phyloP scores from a whole-genome alignment of 495 filamentous ascomycete species.

The Cudoniella acicularis region DNA sequence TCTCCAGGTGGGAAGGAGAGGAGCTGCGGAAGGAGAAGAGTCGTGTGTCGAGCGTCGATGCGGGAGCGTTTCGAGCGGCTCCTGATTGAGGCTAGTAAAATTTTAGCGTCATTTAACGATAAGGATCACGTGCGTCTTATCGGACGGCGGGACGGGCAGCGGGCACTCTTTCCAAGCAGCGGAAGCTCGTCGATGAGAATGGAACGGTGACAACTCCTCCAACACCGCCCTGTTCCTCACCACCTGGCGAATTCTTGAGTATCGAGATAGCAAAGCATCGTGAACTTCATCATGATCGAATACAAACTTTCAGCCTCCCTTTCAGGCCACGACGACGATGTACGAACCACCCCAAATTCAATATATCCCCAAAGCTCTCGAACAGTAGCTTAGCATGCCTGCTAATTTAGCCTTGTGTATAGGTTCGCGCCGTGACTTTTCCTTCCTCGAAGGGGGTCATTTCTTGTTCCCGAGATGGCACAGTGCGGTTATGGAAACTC shows the following conservation, averaged over 20 bases:
- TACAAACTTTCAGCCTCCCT: slow-evolving; percentile 84
- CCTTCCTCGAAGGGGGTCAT: slow-evolving; percentile 67
- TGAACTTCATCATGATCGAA: slow-evolving; percentile 38
- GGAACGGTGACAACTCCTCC: background rate
- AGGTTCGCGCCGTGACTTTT: slow-evolving; percentile 90
- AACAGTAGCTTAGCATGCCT: slow-evolving; percentile 1
- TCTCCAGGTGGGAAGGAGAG: slow-evolving; percentile 12
- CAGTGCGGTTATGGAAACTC: slow-evolving; percentile 80
- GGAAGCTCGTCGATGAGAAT: slow-evolving; percentile 13
- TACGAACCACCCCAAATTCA: slow-evolving; percentile 41
- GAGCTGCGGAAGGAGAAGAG: background rate
- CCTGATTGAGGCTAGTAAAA: slow-evolving; percentile 19
- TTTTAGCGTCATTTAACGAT: background rate
- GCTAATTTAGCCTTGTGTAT: slow-evolving; percentile 13
- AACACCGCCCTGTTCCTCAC: background rate
- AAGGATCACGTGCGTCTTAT: slow-evolving; percentile 2
- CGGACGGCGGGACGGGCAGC: background rate
- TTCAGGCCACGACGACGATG: slow-evolving; percentile 78
- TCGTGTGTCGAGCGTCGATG: too few species aligned
- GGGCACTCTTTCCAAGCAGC: background rate
- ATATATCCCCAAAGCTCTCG: background rate
- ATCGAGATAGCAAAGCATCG: background rate
- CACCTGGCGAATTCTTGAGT: background rate
- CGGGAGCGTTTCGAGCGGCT: too few species aligned
- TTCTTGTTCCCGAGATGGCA: slow-evolving; percentile 87